A percentile compares a stretch with the other conserved stretches of the same genome.
Evolutionary conservation across 164 flowering plant species (phyloP).

Genomic region (Warburgia ugandensis): DNA sequence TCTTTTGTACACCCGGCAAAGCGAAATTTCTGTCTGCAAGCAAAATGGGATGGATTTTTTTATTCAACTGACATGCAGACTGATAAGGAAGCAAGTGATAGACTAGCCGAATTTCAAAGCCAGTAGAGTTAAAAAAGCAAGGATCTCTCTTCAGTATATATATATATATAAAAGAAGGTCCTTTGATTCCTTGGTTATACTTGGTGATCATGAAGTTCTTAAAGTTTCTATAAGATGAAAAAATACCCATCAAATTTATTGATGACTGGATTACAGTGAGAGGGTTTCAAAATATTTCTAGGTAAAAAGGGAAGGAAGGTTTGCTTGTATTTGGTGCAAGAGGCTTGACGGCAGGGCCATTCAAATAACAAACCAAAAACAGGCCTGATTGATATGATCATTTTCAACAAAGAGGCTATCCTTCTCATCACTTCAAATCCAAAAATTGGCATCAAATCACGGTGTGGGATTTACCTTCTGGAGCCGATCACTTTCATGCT

Average conservation of each 20-base stretch:
- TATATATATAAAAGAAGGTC: neutral
- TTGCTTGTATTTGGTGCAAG: too few relatives aligned
- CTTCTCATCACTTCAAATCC: neutral
- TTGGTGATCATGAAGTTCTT: neutral
- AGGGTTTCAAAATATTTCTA: too few relatives aligned
- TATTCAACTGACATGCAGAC: neutral
- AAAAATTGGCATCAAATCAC: too few relatives aligned
- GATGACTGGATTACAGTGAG: neutral
- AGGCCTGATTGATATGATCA: neutral
- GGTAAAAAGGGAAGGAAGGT: neutral
- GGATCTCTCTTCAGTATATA: too few relatives aligned
- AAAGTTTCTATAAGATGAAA: neutral
- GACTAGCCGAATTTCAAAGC: neutral
- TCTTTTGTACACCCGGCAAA: slow-evolving; percentile 91
- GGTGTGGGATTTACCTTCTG: slow-evolving; percentile 49
- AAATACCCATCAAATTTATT: neutral
- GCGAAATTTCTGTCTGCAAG: slow-evolving; percentile 75
- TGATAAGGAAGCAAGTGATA: neutral
- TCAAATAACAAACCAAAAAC: neutral
- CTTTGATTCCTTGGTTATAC: neutral
- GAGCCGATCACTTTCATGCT: slow-evolving; percentile 68
- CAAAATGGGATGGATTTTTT: neutral
- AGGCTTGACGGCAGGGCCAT: neutral
- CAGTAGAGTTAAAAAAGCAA: too few relatives aligned
- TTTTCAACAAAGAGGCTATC: neutral